A percentile compares a stretch with the other conserved stretches of the same genome.
These are phyloP conservation scores for Penicillium manginii DNA, from an alignment of 495 filamentous ascomycete genomes.

Conservation along the genomic window DNA sequence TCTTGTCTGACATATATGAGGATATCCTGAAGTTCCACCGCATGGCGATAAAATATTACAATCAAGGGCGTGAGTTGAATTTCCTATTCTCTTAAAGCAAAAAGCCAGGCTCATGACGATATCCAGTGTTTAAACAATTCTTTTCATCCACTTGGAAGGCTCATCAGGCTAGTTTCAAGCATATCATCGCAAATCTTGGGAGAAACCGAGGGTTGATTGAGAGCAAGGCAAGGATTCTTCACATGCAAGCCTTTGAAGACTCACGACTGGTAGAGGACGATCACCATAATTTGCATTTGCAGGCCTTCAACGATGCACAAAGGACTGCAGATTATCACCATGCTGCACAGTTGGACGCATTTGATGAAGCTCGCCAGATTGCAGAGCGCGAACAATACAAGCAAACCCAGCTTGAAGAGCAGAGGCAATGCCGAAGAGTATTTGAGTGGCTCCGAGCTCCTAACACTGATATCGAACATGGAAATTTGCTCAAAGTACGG, in stretches of 20 bases:
- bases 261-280: not conserved
- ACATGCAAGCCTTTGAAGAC: not conserved
- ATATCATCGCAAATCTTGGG: not conserved
- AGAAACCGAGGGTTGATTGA: not conserved
- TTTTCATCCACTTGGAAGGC: conserved; percentile 1
- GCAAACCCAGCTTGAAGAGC: not conserved
- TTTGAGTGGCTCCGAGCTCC: conserved; percentile 6
- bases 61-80: not conserved
- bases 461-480: conserved; percentile 1
- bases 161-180: not conserved
- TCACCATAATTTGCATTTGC: not conserved
- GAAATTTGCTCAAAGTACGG: not conserved
- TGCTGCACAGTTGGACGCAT: not conserved
- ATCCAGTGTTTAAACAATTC: conserved; percentile 4
- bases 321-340: not conserved
- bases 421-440: not conserved
- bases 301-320: not conserved
- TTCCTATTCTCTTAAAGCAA: not conserved
- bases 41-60: conserved; percentile 5
- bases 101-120: not conserved
- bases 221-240: not conserved
- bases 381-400: not conserved
- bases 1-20: conserved; percentile 1
- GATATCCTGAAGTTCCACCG: conserved; percentile 7
- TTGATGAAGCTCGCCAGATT: not conserved